phyloP scores from a whole-genome alignment of 805 yeast genomes.

The Yarrowia sp. region DNA sequence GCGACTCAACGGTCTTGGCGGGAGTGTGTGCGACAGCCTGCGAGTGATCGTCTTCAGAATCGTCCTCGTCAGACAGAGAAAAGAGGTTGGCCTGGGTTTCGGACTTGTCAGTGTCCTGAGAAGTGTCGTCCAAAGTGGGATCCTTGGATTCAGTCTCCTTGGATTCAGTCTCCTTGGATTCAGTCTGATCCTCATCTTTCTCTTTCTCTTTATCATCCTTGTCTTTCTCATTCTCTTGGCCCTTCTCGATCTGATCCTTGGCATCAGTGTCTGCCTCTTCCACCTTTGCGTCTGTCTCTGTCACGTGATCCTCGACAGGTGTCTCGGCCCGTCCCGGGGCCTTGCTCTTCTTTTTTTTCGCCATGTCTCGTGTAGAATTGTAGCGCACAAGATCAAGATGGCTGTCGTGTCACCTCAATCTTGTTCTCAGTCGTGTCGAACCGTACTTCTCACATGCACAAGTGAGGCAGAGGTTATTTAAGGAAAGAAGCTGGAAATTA shows the following conservation, averaged over 20 bases:
- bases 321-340: neutral
- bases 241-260: neutral
- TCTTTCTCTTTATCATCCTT: neutral
- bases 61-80: conserved; percentile 16
- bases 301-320: no score
- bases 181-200: neutral
- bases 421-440: conserved; percentile 3
- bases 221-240: neutral
- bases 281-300: no score
- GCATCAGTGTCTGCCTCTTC: neutral
- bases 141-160: neutral
- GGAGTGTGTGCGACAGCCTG: no score
- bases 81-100: neutral
- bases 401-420: neutral
- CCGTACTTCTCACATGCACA: neutral
- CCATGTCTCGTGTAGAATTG: neutral
- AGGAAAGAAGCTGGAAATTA: no score
- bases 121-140: neutral
- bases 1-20: neutral
- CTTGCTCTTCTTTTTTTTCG: conserved; percentile 14
- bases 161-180: neutral
- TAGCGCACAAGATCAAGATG: no score
- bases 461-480: neutral
- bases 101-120: neutral
- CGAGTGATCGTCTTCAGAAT: neutral